Percentiles rank a stretch among this genome's conserved stretches.
Evolutionary conservation across 2,329 filamentous ascomycete genomes (phyloP).

Genomic region (Dothiorella sarmentorum): DNA sequence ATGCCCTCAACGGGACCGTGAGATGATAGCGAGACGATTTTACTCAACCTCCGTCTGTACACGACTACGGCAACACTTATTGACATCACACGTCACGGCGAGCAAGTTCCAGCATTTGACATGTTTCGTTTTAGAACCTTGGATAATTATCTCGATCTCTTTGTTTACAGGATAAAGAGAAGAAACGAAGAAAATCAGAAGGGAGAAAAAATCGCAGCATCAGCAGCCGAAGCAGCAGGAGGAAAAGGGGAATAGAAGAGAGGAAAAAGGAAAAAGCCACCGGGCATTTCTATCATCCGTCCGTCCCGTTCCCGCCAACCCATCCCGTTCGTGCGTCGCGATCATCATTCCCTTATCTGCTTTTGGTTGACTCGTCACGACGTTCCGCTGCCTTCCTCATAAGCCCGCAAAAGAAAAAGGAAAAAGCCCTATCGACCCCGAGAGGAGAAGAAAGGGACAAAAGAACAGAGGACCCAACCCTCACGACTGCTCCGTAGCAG

Average conservation of each 20-base stretch:
- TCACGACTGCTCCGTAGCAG: not conserved
- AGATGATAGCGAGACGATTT: no score
- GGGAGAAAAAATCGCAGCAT: constrained; percentile 3
- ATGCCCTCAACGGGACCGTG: no score
- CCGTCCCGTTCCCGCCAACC: not conserved
- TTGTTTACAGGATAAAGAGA: constrained; percentile 6
- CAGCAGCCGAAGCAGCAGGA: not conserved
- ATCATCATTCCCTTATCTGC: not conserved
- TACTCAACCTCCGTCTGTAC: no score
- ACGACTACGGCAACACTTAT: no score
- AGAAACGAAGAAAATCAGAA: not conserved
- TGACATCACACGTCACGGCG: no score
- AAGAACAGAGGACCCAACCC: not conserved
- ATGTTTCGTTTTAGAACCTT: constrained; percentile 1
- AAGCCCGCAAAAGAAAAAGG: not conserved
- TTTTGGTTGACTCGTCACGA: not conserved
- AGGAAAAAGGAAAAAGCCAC: not conserved
- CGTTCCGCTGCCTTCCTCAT: not conserved
- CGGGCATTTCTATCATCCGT: not conserved
- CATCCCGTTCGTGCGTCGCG: not conserved
- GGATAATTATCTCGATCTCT: constrained; percentile 8
- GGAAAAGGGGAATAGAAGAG: not conserved
- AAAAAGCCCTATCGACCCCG: not conserved
- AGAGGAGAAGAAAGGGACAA: not conserved
- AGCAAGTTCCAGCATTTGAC: not conserved